Conservation (phyloP, 192 early-diverging fungal species). For the Nowakowskiella sp. region DNA sequence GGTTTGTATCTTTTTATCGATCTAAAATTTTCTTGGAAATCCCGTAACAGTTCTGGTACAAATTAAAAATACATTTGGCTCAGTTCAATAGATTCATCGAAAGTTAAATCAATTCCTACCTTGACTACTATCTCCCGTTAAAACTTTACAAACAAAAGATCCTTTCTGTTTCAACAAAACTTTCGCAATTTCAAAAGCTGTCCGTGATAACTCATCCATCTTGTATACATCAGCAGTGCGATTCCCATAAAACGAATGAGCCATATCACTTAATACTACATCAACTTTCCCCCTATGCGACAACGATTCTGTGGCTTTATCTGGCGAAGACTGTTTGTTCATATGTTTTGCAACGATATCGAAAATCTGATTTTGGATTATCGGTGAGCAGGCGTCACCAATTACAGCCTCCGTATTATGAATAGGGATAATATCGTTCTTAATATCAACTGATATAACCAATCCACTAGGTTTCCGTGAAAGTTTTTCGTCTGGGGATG, state of each 20-base stretch:
- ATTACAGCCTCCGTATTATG: not conserved
- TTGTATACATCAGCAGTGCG: conserved; percentile 56
- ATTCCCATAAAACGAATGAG: conserved; percentile 67
- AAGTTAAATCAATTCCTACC: conserved; percentile 12
- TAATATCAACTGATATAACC: conserved; percentile 65
- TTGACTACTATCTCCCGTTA: conserved; percentile 31
- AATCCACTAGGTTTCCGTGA: conserved; percentile 22
- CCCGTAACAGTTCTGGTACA: conserved; percentile 19
- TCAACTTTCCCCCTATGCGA: conserved; percentile 27
- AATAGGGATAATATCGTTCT: conserved; percentile 5
- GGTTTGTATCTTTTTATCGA: conserved; percentile 62
- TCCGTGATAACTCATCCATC: conserved; percentile 54
- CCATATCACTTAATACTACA: conserved; percentile 62
- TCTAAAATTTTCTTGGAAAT: conserved; percentile 42
- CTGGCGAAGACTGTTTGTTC: no score
- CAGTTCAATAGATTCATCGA: not conserved
- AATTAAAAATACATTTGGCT: not conserved
- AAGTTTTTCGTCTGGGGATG: not conserved
- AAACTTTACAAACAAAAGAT: conserved; percentile 60
- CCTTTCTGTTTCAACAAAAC: conserved; percentile 46
- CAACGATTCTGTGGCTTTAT: conserved; percentile 23
- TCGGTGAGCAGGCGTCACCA: no score
- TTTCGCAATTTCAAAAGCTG: conserved; percentile 55
- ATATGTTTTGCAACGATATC: no score
- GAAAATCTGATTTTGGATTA: no score